Evolutionary conservation across 2,329 filamentous ascomycete genomes (phyloP), one percentile per base, ranked within the genome.

Genomic region (Cladophialophora yegresii): DNA sequence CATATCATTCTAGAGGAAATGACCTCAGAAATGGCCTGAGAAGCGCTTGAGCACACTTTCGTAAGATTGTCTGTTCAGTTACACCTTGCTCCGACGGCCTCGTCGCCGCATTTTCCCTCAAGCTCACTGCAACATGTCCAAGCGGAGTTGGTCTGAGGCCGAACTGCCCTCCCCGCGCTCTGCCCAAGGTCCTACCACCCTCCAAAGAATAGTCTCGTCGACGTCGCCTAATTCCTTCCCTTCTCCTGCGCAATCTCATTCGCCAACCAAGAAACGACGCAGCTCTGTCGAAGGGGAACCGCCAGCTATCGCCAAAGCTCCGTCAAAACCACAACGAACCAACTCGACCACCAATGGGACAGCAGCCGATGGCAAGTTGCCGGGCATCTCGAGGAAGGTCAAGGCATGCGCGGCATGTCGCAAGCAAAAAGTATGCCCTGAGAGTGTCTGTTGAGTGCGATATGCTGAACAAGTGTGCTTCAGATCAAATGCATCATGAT

Each of bases 321-420:
- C 60, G 28, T 58, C 64, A 3, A 58, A 58, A 40, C 61, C 58
- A 4, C 65, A 70, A 49, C 63, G 66, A 36, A 63, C 55, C 56
- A 66, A 66, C 57, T 63, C 67, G 20, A 55, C 45, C 43, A 59
- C 56, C 45, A 70, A 71, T 70, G 67, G 64, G 43, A 43, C 55
- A 3, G 16, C 51, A 20, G 54, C 36, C 13, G 69, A 69, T 23
- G 36, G 32, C n/a, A 71, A 66, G 51, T 54, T 71, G 33, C 70
- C 70, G 5, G 69, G 70, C 23, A 79, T 80, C 40, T 79, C 78
- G 26, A 76, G 78, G 63, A 77, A 77, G 69, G 78, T 80, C 70
- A 77, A 78, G 49, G 82, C 82, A 30, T 84, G 82, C 70, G 82
- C 81, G 9, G 79, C 82, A 67, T 84, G 82, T 71, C 79, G 82